phyloP scores from a whole-genome alignment of 345 rosid genomes.

The Brassica rapa region DNA sequence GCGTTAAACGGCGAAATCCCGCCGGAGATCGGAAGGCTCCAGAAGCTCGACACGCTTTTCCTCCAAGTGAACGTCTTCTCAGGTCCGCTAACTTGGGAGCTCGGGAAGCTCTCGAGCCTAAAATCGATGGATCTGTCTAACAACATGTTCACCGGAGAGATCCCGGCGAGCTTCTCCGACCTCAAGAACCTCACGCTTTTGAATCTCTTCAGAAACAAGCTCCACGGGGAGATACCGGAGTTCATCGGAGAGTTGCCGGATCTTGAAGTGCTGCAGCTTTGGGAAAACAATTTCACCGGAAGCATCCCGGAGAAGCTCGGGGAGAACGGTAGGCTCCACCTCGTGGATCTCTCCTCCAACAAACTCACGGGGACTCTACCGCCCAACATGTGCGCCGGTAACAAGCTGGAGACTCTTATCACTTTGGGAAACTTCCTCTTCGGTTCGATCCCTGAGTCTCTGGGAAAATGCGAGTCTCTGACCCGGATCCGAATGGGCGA shows the following conservation, averaged over 20 bases:
- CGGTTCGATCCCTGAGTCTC: slow-evolving; percentile 74
- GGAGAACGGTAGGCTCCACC: slow-evolving; percentile 54
- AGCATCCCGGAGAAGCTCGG: slow-evolving; percentile 68
- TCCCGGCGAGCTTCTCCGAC: slow-evolving; percentile 56
- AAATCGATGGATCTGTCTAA: slow-evolving; percentile 89
- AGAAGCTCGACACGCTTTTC: slow-evolving; percentile 78
- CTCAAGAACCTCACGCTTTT: slow-evolving; percentile 70
- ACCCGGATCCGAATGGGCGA: slow-evolving; percentile 87
- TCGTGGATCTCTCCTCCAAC: slow-evolving; percentile 80
- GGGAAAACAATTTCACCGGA: slow-evolving; percentile 92
- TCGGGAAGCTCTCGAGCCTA: slow-evolving; percentile 65
- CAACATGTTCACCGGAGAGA: slow-evolving; percentile 76
- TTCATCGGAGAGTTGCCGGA: slow-evolving; percentile 70
- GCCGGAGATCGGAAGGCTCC: slow-evolving; percentile 58
- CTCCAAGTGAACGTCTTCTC: slow-evolving; percentile 78
- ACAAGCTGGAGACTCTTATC: slow-evolving; percentile 68
- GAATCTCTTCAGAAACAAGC: slow-evolving; percentile 82
- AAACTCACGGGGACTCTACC: slow-evolving; percentile 78
- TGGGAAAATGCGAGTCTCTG: slow-evolving; percentile 71
- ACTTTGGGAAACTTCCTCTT: slow-evolving; percentile 70
- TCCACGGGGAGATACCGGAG: slow-evolving; percentile 78
- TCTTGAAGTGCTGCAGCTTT: slow-evolving; percentile 81
- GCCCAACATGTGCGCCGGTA: slow-evolving; percentile 68
- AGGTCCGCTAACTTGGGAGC: slow-evolving; percentile 60
- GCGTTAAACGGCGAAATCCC: slow-evolving; percentile 69